These are phyloP conservation scores for Mortierella alpina DNA, from an alignment of 192 early-diverging fungal genomes.

Conservation along the genomic window DNA sequence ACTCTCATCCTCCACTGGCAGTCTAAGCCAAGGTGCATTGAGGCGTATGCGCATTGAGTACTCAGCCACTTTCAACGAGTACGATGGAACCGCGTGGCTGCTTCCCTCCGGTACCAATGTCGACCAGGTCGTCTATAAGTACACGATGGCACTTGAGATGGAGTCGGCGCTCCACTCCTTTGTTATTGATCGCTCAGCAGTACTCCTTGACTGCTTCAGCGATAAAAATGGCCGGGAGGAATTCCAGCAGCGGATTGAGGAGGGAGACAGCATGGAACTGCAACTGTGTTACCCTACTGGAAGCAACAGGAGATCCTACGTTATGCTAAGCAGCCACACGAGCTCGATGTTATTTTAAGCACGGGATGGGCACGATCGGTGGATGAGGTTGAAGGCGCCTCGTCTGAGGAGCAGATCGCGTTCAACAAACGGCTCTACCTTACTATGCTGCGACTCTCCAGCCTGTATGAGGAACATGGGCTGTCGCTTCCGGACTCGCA, in stretches of 20 bases:
- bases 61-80: neutral
- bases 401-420: neutral
- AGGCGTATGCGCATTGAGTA: neutral
- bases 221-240: neutral
- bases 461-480: neutral
- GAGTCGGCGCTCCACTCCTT: constrained; percentile 8
- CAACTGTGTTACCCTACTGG: no score
- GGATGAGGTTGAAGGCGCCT: no score
- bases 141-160: neutral
- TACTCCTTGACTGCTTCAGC: neutral
- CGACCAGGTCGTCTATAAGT: neutral
- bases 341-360: no score
- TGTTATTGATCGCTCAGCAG: neutral
- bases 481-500: neutral
- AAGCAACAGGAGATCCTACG: no score
- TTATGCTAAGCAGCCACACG: no score
- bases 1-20: no score
- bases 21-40: neutral
- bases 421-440: neutral
- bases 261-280: no score
- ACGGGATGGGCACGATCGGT: no score
- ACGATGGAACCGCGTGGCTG: neutral
- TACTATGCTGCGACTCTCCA: neutral
- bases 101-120: neutral
- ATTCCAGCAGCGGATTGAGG: no score